These are phyloP conservation scores for Diospyros kaki DNA, from an alignment of 148 eudicot genomes.

Conservation along the genomic window DNA sequence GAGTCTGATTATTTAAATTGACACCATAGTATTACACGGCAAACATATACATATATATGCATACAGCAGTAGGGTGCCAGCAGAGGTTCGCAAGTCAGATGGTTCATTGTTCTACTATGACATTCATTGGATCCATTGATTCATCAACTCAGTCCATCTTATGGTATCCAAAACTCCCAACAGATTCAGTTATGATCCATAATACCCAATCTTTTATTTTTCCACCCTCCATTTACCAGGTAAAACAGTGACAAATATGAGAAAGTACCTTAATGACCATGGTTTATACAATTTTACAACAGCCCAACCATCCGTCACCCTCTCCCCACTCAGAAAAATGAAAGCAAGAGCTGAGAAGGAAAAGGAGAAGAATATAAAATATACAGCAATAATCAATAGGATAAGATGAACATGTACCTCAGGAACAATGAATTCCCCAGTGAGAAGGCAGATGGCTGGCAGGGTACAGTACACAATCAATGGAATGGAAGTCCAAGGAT, in stretches of 20 bases:
- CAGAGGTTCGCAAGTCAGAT: too few species aligned
- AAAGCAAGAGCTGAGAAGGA: neutral
- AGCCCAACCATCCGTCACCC: too few species aligned
- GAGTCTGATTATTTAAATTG: too few species aligned
- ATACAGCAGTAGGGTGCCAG: too few species aligned
- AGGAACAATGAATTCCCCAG: slow-evolving; percentile 61
- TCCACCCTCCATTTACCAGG: too few species aligned
- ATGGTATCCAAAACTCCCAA: neutral
- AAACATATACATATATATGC: too few species aligned
- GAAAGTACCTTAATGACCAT: too few species aligned
- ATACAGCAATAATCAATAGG: neutral
- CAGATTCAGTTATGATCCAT: neutral
- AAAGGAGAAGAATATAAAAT: neutral
- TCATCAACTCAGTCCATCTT: neutral
- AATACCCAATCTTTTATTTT: too few species aligned
- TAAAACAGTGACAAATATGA: too few species aligned
- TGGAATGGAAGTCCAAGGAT: slow-evolving; percentile 60
- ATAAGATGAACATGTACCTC: slow-evolving; percentile 31
- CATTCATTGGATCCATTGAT: neutral
- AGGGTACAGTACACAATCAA: slow-evolving; percentile 56
- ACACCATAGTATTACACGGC: too few species aligned
- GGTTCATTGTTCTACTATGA: neutral
- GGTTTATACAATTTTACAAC: too few species aligned
- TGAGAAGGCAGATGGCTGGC: slow-evolving; percentile 57
- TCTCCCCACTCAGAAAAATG: too few species aligned